Evolutionary conservation across 331 rosid species (phyloP), one percentile per base, ranked within the genome.

Genomic region (Erythrophleum ivorense): DNA sequence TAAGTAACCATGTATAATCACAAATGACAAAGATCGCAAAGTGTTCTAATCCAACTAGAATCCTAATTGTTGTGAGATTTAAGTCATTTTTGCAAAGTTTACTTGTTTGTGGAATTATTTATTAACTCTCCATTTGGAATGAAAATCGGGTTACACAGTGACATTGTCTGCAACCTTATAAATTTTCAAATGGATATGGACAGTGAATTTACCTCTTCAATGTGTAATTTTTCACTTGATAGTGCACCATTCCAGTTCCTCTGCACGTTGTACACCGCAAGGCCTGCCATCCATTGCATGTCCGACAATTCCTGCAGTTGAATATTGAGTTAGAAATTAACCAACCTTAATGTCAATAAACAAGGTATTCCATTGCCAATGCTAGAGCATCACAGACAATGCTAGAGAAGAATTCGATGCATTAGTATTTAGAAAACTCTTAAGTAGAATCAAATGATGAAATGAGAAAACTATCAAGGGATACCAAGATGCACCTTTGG

Each of bases 281-380:
- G 50, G 99, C 99, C 86, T 89, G 93, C 99, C 99, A 95, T 77
- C 99, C 99, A 63, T 85, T 93, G 87, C 99, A 95, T 43, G 97
- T 87, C 43, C 38, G 66, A 82, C 99, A 95, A 78, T 93, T 81
- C 87, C 99, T 95, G 91, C 80, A 67, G 46, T 87, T 33, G 21
- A 38, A 7, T 63, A 75, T 79, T 83, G 65, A 79, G 86, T 79
- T 31, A 75, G 84, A 77, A 83, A 72, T 72, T 21, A 73, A 53
- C 49, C 75, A 58, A 81, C 24, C 18, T 77, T 71, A 18, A 80
- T 11, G 73, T 53, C 77, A 71, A 78, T 33, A 36, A 60, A 71
- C 75, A 57, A 60, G 64, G 18, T 1, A 40, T 40, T 57, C 3
- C 19, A 38, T 18, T 4, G 2, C 19, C 55, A 55, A 41, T 57